These are phyloP conservation scores for Krasilnikovozyma curviuscula DNA, from an alignment of 768 basidiomycete genomes.

Conservation along the genomic window DNA sequence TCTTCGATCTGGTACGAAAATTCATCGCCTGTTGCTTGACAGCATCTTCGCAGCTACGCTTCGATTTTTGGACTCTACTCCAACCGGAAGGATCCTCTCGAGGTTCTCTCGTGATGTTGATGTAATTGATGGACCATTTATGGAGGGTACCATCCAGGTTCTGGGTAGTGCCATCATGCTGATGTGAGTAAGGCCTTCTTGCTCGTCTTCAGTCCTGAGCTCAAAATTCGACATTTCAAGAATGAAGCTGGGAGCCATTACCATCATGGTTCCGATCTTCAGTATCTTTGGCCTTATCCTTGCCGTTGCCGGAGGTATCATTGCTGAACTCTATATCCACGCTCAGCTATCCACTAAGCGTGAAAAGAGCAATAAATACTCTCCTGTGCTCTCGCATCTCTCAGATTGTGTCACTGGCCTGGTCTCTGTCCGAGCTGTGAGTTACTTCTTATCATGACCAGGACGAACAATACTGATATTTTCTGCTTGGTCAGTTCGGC, in stretches of 20 bases:
- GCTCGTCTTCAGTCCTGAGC: too few species aligned
- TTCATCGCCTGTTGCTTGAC: conserved; percentile 9
- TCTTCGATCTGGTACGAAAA: conserved; percentile 7
- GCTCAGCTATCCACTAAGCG: conserved; percentile 39
- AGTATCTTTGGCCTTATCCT: conserved; percentile 33
- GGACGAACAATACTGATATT: too few species aligned
- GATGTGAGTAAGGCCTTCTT: too few species aligned
- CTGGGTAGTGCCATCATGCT: too few species aligned
- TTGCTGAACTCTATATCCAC: conserved; percentile 27
- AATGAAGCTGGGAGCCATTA: conserved; percentile 32
- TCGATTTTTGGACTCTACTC: conserved; percentile 39
- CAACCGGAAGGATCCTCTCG: conserved; percentile 40
- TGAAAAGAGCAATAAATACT: conserved; percentile 36
- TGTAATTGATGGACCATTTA: conserved; percentile 7
- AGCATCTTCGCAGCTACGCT: conserved; percentile 9
- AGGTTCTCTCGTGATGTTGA: conserved; percentile 34
- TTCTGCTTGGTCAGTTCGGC: too few species aligned
- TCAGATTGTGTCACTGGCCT: conserved; percentile 43
- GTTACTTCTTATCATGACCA: too few species aligned
- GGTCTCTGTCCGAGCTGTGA: conserved; percentile 44
- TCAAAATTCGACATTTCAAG: too few species aligned
- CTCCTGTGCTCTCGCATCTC: conserved; percentile 36
- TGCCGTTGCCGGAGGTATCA: conserved; percentile 13
- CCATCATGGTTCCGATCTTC: conserved; percentile 34
- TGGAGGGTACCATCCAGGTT: too few species aligned